Percentiles rank a stretch among this genome's conserved stretches.
These are phyloP conservation scores for Plectosphaerella sp. DNA, from an alignment of 2,329 filamentous ascomycete species.

Conservation along the genomic window DNA sequence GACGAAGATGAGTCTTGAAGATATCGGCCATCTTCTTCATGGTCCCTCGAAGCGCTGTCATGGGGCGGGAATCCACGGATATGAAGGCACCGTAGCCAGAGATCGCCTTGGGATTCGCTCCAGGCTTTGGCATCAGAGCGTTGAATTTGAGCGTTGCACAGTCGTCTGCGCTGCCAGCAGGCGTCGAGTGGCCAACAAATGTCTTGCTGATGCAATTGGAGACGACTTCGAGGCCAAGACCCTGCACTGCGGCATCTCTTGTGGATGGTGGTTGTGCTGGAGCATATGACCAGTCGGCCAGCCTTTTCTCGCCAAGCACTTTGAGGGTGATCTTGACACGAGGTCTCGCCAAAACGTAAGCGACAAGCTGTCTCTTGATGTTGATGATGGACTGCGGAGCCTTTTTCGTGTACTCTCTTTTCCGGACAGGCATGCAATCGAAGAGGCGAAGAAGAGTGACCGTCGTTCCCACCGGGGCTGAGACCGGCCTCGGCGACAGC, in stretches of 20 bases:
- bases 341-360: slow-evolving; percentile 64
- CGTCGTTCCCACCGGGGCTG: slow-evolving; percentile 64
- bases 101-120: slow-evolving; percentile 37
- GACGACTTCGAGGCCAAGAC: slow-evolving; percentile 54
- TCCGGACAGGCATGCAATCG: slow-evolving; percentile 57
- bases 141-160: slow-evolving; percentile 36
- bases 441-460: slow-evolving; percentile 59
- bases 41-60: slow-evolving; percentile 49
- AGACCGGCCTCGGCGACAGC: slow-evolving; percentile 26
- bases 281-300: slow-evolving; percentile 56
- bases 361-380: slow-evolving; percentile 56
- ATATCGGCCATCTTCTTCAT: slow-evolving; percentile 53
- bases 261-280: slow-evolving; percentile 44
- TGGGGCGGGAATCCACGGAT: slow-evolving; percentile 64
- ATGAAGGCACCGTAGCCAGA: slow-evolving; percentile 52
- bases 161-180: slow-evolving; percentile 2
- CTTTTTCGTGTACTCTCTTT: slow-evolving; percentile 53
- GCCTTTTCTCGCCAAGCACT: slow-evolving; percentile 47
- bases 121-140: slow-evolving; percentile 52
- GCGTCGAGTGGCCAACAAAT: slow-evolving; percentile 6
- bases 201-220: slow-evolving; percentile 45
- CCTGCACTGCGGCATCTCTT: slow-evolving; percentile 56
- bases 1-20: slow-evolving; percentile 46
- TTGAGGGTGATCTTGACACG: slow-evolving; percentile 57
- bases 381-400: slow-evolving; percentile 49